These are phyloP conservation scores for Carex pumila DNA, from an alignment of 176 grass and related monocot genomes.

Conservation along the genomic window DNA sequence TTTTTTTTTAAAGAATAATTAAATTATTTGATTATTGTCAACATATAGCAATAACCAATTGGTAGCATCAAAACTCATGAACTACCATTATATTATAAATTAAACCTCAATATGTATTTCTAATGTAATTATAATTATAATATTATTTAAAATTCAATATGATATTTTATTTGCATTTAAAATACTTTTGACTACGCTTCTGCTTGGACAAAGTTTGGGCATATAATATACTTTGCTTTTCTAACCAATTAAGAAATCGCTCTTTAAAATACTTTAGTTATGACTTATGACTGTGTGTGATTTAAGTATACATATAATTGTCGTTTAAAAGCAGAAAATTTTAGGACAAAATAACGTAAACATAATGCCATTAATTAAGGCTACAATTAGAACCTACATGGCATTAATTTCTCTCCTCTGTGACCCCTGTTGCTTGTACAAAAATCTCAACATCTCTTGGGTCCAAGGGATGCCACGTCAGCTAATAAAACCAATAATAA, in stretches of 20 bases:
- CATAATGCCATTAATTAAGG: not conserved
- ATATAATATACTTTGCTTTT: not conserved
- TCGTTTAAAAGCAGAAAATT: not conserved
- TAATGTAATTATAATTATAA: not conserved
- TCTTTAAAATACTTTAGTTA: not conserved
- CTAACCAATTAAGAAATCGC: not conserved
- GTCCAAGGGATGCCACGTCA: not conserved
- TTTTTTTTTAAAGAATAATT: too few species aligned
- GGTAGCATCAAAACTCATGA: too few species aligned
- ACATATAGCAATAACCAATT: too few species aligned
- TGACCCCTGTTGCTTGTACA: constrained; percentile 16
- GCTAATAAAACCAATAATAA: not conserved
- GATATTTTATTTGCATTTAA: not conserved
- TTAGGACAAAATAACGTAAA: not conserved
- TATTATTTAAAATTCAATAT: not conserved
- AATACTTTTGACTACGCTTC: not conserved
- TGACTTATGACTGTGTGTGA: not conserved
- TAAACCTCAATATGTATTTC: too few species aligned
- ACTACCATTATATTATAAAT: not conserved
- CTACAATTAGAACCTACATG: not conserved
- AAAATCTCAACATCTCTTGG: not conserved
- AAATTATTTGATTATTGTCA: too few species aligned
- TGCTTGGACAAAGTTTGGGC: not conserved
- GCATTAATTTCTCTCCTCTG: not conserved
- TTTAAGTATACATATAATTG: not conserved